Evolutionary conservation across 2,329 filamentous ascomycete species (phyloP), one percentile per base, ranked within the genome.

Genomic region (Sarocladium brachiariae): DNA sequence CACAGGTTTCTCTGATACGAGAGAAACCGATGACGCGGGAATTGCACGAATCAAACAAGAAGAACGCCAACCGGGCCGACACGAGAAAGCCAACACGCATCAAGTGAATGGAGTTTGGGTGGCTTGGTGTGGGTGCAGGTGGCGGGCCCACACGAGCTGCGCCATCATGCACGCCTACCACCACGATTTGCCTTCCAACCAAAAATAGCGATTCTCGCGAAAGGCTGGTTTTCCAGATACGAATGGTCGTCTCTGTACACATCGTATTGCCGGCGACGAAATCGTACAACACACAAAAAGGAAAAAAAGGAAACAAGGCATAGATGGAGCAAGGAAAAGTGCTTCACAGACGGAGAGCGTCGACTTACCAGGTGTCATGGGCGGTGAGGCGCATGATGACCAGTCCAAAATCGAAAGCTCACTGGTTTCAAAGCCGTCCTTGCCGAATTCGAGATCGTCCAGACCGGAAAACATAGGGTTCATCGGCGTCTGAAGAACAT

Each of bases 351-450:
- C 24, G 30, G 53, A 52, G 41, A 47, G 27, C 50, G 41, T 19
- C 48, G 52, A 81, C 89, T 74, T 84, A 95, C 89, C 83, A 80
- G 91, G 90, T 61, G 89, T 95, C 80, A 95, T 82, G 21, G 89
- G 89, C 49, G 91, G 90, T 27, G 91, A 95, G 52, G 80, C 79
- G 53, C 83, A 85, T 65, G 78, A 83, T 52, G 85, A 76, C 86
- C 89, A 95, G 60, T 92, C 87, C 56, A 86, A 75, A 56, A 87
- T 81, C 51, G 92, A 77, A 55, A 83, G 83, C 70, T 93, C 88
- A 18, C 81, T 78, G 59, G 84, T 78, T 19, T 92, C 84, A 56
- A 85, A 82, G 24, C 78, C 78, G 57, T 88, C 77, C 75, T 91
- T 90, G 58, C 83, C 72, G 46, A 66, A 78, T 51, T 69, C 80